Evolutionary conservation across 129 eudicot genomes (phyloP).

Genomic region (Saussurea involucrata): DNA sequence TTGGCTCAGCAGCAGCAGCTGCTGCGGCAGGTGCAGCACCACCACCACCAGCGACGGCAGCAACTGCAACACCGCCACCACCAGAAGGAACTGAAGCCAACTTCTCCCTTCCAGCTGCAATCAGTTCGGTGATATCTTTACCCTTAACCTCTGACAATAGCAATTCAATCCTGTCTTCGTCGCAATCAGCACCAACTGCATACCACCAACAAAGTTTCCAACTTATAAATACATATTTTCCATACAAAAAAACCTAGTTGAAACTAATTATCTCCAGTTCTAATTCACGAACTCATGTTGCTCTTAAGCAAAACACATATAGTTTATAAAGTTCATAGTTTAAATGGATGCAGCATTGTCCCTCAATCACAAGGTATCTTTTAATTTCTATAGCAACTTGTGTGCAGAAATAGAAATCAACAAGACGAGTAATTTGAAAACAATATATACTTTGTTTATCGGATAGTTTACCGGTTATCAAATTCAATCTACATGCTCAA

Average conservation of each 20-base stretch:
- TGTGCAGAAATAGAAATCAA: neutral
- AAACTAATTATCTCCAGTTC: neutral
- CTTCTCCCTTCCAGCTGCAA: conserved; percentile 42
- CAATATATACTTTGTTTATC: neutral
- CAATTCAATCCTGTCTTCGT: conserved; percentile 56
- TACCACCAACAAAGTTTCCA: conserved; percentile 14
- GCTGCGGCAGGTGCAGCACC: conserved; percentile 31
- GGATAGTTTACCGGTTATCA: neutral
- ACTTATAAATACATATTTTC: neutral
- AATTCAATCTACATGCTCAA: neutral
- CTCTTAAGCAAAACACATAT: neutral
- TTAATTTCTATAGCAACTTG: neutral
- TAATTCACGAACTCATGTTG: neutral
- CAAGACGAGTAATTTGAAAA: neutral
- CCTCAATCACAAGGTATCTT: neutral
- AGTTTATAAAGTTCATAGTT: neutral
- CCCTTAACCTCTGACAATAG: conserved; percentile 56
- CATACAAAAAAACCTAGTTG: neutral
- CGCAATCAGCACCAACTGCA: conserved; percentile 77
- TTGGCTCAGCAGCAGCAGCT: conserved; percentile 30
- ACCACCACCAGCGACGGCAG: conserved; percentile 25
- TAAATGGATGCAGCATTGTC: neutral
- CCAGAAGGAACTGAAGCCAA: conserved; percentile 49
- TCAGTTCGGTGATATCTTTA: conserved; percentile 56
- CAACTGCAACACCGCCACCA: conserved; percentile 36